These are phyloP conservation scores for Iris pallida DNA, from an alignment of 116 monocot species.

Conservation along the genomic window DNA sequence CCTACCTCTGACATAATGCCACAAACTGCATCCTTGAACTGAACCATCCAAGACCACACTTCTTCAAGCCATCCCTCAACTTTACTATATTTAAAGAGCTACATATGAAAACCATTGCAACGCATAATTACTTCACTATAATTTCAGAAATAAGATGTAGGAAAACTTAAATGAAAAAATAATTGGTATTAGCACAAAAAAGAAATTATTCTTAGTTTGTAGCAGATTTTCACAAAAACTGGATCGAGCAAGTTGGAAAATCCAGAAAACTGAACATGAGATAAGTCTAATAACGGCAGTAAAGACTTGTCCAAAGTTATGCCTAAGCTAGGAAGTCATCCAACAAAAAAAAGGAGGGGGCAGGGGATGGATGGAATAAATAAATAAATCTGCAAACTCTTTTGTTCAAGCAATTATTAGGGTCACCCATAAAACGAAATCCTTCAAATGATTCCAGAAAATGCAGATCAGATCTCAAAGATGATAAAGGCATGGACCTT, in stretches of 20 bases:
- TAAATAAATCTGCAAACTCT: neutral
- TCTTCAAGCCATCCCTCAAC: conserved; percentile 60
- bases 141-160: neutral
- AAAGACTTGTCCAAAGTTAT: neutral
- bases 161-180: neutral
- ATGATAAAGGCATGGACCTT: too few species aligned
- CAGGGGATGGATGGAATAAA: neutral
- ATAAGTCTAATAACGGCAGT: neutral
- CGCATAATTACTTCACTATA: too few species aligned
- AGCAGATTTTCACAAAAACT: neutral
- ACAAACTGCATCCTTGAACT: conserved; percentile 49
- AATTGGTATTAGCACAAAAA: neutral
- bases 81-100: conserved; percentile 36
- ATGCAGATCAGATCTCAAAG: too few species aligned
- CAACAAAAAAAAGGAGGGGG: too few species aligned
- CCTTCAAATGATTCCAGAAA: too few species aligned
- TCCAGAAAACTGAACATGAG: neutral
- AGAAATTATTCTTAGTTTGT: neutral
- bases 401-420: too few species aligned
- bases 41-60: conserved; percentile 53
- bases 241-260: neutral
- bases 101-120: conserved; percentile 10
- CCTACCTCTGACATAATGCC: conserved; percentile 44
- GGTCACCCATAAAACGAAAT: too few species aligned
- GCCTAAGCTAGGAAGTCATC: neutral